Conservation (phyloP, 192 early-diverging fungal species). For the Radiomyces spectabilis region DNA sequence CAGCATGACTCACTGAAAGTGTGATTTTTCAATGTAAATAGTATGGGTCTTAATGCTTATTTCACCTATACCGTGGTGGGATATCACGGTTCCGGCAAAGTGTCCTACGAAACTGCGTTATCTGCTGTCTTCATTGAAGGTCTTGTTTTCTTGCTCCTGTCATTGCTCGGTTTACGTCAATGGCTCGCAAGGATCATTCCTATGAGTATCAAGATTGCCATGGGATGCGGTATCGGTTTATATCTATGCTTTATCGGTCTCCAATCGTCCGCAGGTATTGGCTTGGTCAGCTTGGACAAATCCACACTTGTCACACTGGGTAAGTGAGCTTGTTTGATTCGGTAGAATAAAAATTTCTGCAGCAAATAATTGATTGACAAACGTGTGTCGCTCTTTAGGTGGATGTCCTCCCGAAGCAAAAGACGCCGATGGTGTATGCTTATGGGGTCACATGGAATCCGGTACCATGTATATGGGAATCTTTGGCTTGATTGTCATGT, state of each 20-base stretch:
- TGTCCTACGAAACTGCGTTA: slow-evolving; percentile 60
- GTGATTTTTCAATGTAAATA: no score
- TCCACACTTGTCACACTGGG: slow-evolving; percentile 67
- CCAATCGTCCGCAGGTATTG: slow-evolving; percentile 76
- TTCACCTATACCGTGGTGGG: slow-evolving; percentile 82
- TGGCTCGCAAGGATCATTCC: slow-evolving; percentile 71
- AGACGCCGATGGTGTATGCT: slow-evolving; percentile 52
- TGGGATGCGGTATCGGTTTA: slow-evolving; percentile 68
- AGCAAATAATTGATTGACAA: no score
- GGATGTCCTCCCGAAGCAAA: slow-evolving; percentile 53
- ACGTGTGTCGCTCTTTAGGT: slow-evolving; percentile 2
- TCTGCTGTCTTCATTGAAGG: slow-evolving; percentile 80
- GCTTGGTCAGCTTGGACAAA: slow-evolving; percentile 52
- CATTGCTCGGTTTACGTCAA: slow-evolving; percentile 73
- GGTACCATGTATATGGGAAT: slow-evolving; percentile 57
- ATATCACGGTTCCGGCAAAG: slow-evolving; percentile 69
- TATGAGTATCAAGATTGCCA: slow-evolving; percentile 63
- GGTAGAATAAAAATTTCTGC: no score
- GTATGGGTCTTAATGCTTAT: slow-evolving; percentile 77
- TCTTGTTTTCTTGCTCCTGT: slow-evolving; percentile 67
- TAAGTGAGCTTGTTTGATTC: no score
- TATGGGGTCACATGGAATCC: slow-evolving; percentile 51
- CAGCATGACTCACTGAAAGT: no score
- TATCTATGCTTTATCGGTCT: slow-evolving; percentile 75
- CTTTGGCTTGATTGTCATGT: slow-evolving; percentile 65